Conservation (phyloP, 1,139 yeast species). For the Lodderomyces theae region DNA sequence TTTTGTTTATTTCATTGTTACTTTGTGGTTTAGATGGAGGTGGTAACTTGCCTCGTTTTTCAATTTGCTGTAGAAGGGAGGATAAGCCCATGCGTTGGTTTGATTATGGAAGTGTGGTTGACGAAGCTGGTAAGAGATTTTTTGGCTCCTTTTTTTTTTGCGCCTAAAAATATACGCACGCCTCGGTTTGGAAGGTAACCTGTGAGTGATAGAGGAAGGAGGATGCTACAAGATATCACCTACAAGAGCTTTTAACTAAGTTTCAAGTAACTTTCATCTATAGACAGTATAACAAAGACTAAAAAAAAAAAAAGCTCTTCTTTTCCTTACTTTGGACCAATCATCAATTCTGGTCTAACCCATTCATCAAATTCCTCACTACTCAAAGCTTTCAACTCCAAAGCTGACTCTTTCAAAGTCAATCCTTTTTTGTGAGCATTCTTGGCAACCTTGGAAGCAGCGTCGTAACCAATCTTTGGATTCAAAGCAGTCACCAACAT, state of each 20-base stretch:
- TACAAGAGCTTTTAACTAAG: neutral
- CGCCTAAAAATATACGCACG: too few species aligned
- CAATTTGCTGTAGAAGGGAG: conserved; percentile 29
- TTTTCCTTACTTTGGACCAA: conserved; percentile 66
- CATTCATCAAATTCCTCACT: conserved; percentile 89
- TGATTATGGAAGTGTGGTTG: too few species aligned
- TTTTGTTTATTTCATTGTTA: neutral
- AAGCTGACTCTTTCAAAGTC: conserved; percentile 90
- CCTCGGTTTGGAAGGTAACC: too few species aligned
- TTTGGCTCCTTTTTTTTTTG: neutral
- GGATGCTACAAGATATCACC: too few species aligned
- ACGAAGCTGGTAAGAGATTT: too few species aligned
- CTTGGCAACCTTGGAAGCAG: conserved; percentile 96
- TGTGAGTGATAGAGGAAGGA: too few species aligned
- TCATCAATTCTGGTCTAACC: conserved; percentile 98
- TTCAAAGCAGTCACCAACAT: conserved; percentile 98
- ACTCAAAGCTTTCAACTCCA: conserved; percentile 81
- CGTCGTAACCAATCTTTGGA: conserved; percentile 98
- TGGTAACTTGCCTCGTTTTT: conserved; percentile 29
- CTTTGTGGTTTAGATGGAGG: neutral
- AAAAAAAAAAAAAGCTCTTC: too few species aligned
- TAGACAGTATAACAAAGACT: neutral
- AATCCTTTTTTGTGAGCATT: conserved; percentile 97
- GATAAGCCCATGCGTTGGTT: conserved; percentile 16
- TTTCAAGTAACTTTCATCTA: neutral